A percentile compares a stretch with the other conserved stretches of the same genome.
Evolutionary conservation across 208 protist genomes (phyloP).

Genomic region (Leishmania turanica): DNA sequence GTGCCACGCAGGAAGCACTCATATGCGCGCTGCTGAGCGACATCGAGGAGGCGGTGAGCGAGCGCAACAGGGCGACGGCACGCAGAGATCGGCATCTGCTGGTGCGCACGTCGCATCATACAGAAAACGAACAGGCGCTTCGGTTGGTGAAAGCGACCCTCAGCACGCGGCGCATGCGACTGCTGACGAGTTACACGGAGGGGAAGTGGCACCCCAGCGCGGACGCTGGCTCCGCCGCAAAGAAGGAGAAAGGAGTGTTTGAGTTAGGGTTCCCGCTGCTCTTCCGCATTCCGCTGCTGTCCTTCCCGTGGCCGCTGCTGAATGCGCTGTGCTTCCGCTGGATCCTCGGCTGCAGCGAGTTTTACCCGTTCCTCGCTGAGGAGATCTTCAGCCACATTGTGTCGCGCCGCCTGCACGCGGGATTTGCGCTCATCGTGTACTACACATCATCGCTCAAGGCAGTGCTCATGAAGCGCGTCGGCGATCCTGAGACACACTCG

Average conservation of each 20-base stretch:
- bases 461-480: constrained; percentile 36
- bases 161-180: constrained; percentile 33
- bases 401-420: constrained; percentile 55
- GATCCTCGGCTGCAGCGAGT: constrained; percentile 51
- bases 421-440: constrained; percentile 55
- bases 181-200: constrained; percentile 45
- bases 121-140: constrained; percentile 42
- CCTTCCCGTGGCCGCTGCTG: constrained; percentile 55
- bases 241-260: not conserved
- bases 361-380: constrained; percentile 37
- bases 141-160: constrained; percentile 43
- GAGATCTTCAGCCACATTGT: constrained; percentile 63
- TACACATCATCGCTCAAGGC: constrained; percentile 45
- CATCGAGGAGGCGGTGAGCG: constrained; percentile 23
- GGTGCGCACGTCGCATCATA: constrained; percentile 19
- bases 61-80: constrained; percentile 20
- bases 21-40: constrained; percentile 26
- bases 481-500: constrained; percentile 3
- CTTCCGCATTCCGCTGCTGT: constrained; percentile 18
- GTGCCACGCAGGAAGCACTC: constrained; percentile 22
- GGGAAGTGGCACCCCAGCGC: not conserved
- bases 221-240: not conserved
- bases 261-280: not conserved
- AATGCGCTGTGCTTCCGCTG: constrained; percentile 57
- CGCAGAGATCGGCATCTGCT: constrained; percentile 29